Evolutionary conservation across 2,329 filamentous ascomycete species (phyloP), one percentile per base, ranked within the genome.

Genomic region (Thielaviopsis euricoi): DNA sequence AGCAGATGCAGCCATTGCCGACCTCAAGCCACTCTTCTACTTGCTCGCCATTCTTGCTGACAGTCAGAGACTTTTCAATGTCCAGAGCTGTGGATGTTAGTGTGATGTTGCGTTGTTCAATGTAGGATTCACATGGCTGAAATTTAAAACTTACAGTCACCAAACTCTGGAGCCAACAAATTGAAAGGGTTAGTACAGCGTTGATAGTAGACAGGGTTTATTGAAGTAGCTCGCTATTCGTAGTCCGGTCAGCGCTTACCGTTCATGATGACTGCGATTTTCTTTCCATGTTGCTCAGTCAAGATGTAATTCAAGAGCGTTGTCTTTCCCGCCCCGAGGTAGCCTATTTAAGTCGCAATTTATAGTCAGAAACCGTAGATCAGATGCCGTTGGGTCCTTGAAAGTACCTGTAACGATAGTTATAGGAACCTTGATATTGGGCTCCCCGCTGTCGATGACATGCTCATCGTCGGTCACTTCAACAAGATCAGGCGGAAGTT

Each of bases 241-340:
- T n/a, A n/a, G 52, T 58, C 53, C 19, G 37, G 4, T 56, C 13
- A 21, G 17, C 17, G 17, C 65, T 51, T 62, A 74, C 88, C 89
- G 70, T 98, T 98, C 74, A 98, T 81, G 59, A 98, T 97, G 15
- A 98, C 93, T 12, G 93, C 93, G 69, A 98, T 93, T 67, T 89
- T 95, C 76, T 97, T 97, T 69, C 91, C 91, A 76, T 98, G 93
- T 61, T 91, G 85, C 59, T 90, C 89, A 26, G 86, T 95, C 56
- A 98, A 75, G 61, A 98, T 97, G 69, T 97, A 95, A 69, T 98
- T 97, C 60, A 98, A 75, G 29, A 97, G 72, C 0, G 91, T 97
- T 0, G 91, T 97, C 71, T 98, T 98, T 19, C 93, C 93, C 9
- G 93, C 89, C 19, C 93, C 93, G 3, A 98, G 79, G 67, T 98